Base-by-base conservation (phyloP, 257 asterid species). In the Apocynum venetum region DNA sequence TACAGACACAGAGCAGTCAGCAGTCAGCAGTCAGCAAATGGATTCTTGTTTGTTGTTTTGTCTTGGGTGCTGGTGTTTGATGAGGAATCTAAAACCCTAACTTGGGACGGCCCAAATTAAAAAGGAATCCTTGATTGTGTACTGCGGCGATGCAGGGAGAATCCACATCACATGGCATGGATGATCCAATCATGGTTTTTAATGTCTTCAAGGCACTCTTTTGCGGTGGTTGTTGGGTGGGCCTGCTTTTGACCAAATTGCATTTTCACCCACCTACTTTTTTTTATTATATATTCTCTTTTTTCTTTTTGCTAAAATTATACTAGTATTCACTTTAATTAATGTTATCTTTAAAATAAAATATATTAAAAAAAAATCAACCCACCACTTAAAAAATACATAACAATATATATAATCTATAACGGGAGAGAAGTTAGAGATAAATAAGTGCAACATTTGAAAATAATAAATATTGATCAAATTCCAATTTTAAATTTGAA, bases 11-110 rank as follows among this genome's bases (percentile, higher is more conserved):
- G 5, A 57, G 3, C 2, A 6, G 11, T 7, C 31, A 25, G 10
- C 2, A 6, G 11, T 7, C 31, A 25, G 10, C 60, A 3, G 60
- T 13, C 60, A 15, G 60, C 60, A 53, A 2, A 53, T 55, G 15
- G 55, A 9, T 10, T 55, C 20, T 55, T 14, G 2, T 53, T 8
- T 8, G 13, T 53, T 7, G 15, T 55, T 17, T 15, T 55, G 61
- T n/a, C 6, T 55, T 55, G 25, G 31, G 0, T 46, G 49, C 8
- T 10, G 53, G 53, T 49, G 64, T 57, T 57, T 4, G 19, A 12
- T 14, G 41, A 8, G 68, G 44, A 63, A 63, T 31, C 68, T 35
- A 63, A 63, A 63, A 63, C 68, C 68, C 68, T 63, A 63, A 63
- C 2, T 55, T 1, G 35, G 44, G 41, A 14, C 68, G 68, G 68